Percentiles rank a stretch among this genome's conserved stretches.
phyloP scores from a whole-genome alignment of 495 filamentous ascomycete genomes.

The Hypoxylon crocopeplum region DNA sequence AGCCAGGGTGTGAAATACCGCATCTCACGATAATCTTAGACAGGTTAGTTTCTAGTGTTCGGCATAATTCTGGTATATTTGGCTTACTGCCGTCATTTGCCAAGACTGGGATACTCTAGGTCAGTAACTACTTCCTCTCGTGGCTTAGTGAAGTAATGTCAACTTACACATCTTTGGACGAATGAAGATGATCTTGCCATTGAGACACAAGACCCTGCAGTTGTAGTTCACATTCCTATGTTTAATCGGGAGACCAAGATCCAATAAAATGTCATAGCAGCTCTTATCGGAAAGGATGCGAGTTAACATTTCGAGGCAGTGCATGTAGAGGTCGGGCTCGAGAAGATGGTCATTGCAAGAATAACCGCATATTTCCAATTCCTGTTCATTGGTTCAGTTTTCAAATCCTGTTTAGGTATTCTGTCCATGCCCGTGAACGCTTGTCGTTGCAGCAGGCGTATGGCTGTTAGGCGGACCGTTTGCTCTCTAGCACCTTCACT shows the following conservation, averaged over 20 bases:
- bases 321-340: slow-evolving; percentile 66
- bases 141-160: too few species aligned
- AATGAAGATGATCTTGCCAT: slow-evolving; percentile 74
- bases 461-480: too few species aligned
- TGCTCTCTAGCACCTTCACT: too few species aligned
- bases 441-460: too few species aligned
- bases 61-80: too few species aligned
- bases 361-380: slow-evolving; percentile 65
- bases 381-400: slow-evolving; percentile 6
- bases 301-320: slow-evolving; percentile 67
- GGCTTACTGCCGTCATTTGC: slow-evolving; percentile 87
- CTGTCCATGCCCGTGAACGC: too few species aligned
- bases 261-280: slow-evolving; percentile 79
- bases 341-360: slow-evolving; percentile 76
- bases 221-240: slow-evolving; percentile 79
- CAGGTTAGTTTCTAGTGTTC: too few species aligned
- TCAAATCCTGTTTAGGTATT: too few species aligned
- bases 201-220: slow-evolving; percentile 71
- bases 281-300: slow-evolving; percentile 67
- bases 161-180: slow-evolving; percentile 86
- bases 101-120: too few species aligned
- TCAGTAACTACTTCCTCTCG: too few species aligned
- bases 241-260: slow-evolving; percentile 73
- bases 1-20: slow-evolving; percentile 64
- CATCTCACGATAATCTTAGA: slow-evolving; percentile 73